Evolutionary conservation across 1,284 basidiomycete genomes (phyloP), one percentile per base, ranked within the genome.

Genomic region (Boletus mariae): DNA sequence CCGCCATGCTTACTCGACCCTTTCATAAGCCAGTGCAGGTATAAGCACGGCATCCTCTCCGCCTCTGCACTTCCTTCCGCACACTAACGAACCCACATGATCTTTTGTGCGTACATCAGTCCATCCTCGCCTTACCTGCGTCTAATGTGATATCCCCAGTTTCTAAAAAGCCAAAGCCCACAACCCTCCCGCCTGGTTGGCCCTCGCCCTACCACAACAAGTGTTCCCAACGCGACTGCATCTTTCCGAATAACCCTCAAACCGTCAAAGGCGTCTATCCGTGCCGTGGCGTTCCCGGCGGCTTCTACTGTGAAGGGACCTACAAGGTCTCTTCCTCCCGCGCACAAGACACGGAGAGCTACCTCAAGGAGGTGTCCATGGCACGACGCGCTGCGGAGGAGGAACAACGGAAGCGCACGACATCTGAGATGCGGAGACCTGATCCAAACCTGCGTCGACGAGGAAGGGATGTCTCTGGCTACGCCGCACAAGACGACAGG

Each of bases 201-300:
- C 74, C 74, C 17, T 72, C 73, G 6, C 64, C 66, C n/a, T 69
- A 69, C 55, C 72, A 75, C 53, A 70, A 71, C 61, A 74, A 74
- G 56, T 75, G 74, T 49, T 68, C 57, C 47, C 61, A 65, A 20
- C 59, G 49, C 25, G 62, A 57, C 13, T 75, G 74, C 54, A 58
- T 56, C 34, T 67, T 62, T 40, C 63, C 71, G 0, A 75, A 75
- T 50, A 63, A 41, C 29, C 75, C 73, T 5, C 73, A 76, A 54
- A 65, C 66, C 17, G 58, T 52, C 49, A 64, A 71, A 46, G 73
- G 73, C 23, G 59, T 55, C 41, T 75, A 74, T 45, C 59, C 53
- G 6, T 74, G 74, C 44, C 60, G 64, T 10, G 69, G 67, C 23
- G 57, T 68, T 12, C 66, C 66, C 0, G 69, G 66, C 15, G 66